Percentiles rank a stretch among this genome's conserved stretches.
Conservation (phyloP, 768 basidiomycete genomes). For the Leccinum arenicola region DNA sequence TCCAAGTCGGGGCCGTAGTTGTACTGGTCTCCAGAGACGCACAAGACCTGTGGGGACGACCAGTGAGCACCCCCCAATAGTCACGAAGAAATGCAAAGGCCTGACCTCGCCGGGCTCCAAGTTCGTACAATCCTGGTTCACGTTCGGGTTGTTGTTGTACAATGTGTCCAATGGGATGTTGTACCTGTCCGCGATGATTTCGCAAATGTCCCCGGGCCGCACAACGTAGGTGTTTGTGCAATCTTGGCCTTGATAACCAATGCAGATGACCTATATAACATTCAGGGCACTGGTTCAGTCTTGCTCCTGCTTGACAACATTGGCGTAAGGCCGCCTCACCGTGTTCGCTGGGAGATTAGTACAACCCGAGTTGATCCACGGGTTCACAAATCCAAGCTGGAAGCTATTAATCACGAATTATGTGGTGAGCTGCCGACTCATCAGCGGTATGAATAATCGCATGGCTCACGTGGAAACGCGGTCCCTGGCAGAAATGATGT, state of each 20-base stretch:
- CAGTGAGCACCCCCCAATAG: background rate
- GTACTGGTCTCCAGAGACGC: background rate
- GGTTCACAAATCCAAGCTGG: conserved; percentile 58
- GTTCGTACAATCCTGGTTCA: background rate
- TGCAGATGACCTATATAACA: conserved; percentile 42
- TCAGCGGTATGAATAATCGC: background rate
- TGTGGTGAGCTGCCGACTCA: background rate
- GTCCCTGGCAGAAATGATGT: background rate
- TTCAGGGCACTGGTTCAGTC: background rate
- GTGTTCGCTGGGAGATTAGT: too few species aligned
- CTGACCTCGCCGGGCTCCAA: background rate
- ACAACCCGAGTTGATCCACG: conserved; percentile 30
- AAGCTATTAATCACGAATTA: conserved; percentile 33
- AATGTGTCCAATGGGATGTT: background rate
- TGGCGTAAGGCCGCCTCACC: conserved; percentile 23
- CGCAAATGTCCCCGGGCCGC: background rate
- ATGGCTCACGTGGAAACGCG: background rate
- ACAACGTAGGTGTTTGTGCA: conserved; percentile 33
- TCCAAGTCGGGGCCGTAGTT: background rate
- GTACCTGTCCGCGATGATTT: background rate
- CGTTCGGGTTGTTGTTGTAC: background rate
- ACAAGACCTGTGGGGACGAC: background rate
- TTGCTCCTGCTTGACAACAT: background rate
- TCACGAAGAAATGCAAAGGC: background rate
- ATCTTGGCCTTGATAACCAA: conserved; percentile 53